Evolutionary conservation across 1,284 basidiomycete genomes (phyloP).

Genomic region (Trametes hirsuta): DNA sequence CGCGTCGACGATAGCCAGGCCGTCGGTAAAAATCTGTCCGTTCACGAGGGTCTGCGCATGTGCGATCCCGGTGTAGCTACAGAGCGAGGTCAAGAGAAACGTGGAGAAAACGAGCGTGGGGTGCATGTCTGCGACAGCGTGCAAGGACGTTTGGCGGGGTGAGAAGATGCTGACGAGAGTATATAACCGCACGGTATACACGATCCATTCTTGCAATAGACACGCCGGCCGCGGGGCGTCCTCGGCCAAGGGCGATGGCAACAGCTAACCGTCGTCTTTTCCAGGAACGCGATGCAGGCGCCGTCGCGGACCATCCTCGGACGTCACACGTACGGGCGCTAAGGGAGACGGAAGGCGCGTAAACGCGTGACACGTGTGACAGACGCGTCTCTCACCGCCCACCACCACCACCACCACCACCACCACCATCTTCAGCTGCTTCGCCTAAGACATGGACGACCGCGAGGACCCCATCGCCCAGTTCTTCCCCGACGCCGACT

Average conservation of each 20-base stretch:
- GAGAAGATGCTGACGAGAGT: background rate
- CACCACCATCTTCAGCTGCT: slow-evolving; percentile 33
- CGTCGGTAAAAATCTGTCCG: slow-evolving; percentile 52
- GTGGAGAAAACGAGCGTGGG: slow-evolving; percentile 27
- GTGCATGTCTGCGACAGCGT: slow-evolving; percentile 19
- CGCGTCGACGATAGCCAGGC: slow-evolving; percentile 52
- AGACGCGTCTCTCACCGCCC: slow-evolving; percentile 20
- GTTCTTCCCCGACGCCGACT: slow-evolving; percentile 76
- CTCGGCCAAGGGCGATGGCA: slow-evolving; percentile 12
- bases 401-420: slow-evolving; percentile 13
- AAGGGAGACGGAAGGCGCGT: slow-evolving; percentile 17
- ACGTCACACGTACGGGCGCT: slow-evolving; percentile 4
- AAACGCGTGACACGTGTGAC: slow-evolving; percentile 27
- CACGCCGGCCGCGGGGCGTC: background rate
- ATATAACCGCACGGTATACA: background rate
- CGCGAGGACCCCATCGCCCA: slow-evolving; percentile 72
- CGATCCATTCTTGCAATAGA: background rate
- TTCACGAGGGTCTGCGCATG: slow-evolving; percentile 37
- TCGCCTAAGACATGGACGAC: slow-evolving; percentile 38
- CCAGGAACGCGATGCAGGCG: slow-evolving; percentile 13
- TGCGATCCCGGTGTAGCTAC: background rate
- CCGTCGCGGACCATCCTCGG: slow-evolving; percentile 16
- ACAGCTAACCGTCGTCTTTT: background rate
- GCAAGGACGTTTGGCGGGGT: background rate
- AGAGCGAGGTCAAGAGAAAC: slow-evolving; percentile 12